These are phyloP conservation scores for Verticillium tricorpus DNA, from an alignment of 2,329 filamentous ascomycete genomes.

Conservation along the genomic window DNA sequence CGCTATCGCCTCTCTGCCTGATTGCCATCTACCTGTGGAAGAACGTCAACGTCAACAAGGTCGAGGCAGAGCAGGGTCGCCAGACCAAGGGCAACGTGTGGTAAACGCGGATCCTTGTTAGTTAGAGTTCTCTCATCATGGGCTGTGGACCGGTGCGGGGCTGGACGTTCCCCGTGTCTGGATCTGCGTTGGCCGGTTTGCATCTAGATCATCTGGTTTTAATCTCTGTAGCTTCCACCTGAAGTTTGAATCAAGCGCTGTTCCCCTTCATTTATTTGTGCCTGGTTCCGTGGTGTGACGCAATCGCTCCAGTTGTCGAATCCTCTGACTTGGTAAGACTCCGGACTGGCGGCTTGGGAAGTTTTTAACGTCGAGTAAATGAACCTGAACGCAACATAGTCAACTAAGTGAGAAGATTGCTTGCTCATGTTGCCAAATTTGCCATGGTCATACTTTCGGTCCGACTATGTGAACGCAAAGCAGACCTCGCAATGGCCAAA, in stretches of 20 bases:
- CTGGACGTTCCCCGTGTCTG: not conserved
- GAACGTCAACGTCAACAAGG: conserved; percentile 34
- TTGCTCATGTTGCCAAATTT: too few species aligned
- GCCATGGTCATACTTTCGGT: too few species aligned
- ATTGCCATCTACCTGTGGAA: conserved; percentile 30
- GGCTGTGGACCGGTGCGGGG: not conserved
- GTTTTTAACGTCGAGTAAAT: too few species aligned
- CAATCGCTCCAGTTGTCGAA: too few species aligned
- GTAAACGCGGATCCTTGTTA: conserved; percentile 13
- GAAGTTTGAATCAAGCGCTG: not conserved
- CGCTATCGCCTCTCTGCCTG: conserved; percentile 29
- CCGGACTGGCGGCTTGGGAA: too few species aligned
- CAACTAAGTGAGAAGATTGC: too few species aligned
- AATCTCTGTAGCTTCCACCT: not conserved
- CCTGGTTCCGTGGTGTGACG: not conserved
- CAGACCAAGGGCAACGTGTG: conserved; percentile 30
- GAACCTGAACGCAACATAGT: too few species aligned
- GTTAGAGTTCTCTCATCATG: not conserved
- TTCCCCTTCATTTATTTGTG: not conserved
- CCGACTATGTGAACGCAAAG: too few species aligned
- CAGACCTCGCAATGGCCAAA: too few species aligned
- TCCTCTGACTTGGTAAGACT: too few species aligned
- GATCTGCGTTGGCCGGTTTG: not conserved
- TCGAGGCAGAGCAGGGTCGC: conserved; percentile 27
- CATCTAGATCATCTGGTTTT: not conserved